Evolutionary conservation across 495 filamentous ascomycete genomes (phyloP).

Genomic region (Penicillium samsonianum): DNA sequence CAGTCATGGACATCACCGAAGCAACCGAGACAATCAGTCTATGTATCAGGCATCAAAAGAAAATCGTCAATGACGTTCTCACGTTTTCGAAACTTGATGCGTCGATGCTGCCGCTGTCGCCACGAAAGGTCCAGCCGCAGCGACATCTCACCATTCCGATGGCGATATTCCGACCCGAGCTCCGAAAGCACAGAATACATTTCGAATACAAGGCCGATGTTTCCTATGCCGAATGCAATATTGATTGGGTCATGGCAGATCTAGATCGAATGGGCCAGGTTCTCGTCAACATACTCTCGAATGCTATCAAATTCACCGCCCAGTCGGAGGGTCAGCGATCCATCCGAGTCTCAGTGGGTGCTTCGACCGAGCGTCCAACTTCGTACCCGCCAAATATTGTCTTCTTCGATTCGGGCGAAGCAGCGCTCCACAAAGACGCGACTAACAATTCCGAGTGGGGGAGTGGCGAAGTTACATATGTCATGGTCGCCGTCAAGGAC

Average conservation of each 20-base stretch:
- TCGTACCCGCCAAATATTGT: constrained; percentile 51
- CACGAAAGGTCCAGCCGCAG: constrained; percentile 65
- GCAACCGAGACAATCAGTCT: constrained; percentile 74
- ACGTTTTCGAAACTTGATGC: constrained; percentile 84
- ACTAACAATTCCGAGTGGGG: constrained; percentile 66
- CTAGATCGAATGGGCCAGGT: constrained; percentile 72
- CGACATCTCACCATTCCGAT: constrained; percentile 65
- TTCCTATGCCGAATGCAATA: constrained; percentile 52
- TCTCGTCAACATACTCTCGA: constrained; percentile 72
- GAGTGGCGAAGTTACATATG: constrained; percentile 62
- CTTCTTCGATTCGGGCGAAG: constrained; percentile 50
- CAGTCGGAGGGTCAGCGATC: constrained; percentile 50
- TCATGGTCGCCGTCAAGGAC: constrained; percentile 75
- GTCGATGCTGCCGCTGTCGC: constrained; percentile 66
- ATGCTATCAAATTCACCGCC: constrained; percentile 77
- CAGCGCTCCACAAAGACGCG: constrained; percentile 37
- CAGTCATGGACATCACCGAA: constrained; percentile 52
- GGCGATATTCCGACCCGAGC: constrained; percentile 72
- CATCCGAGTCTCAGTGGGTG: constrained; percentile 71
- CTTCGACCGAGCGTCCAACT: constrained; percentile 55
- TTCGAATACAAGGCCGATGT: constrained; percentile 61
- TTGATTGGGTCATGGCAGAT: constrained; percentile 72
- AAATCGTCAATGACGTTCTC: constrained; percentile 78
- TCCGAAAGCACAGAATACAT: constrained; percentile 65
- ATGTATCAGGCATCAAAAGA: constrained; percentile 76